These are phyloP conservation scores for Acer negundo DNA, from an alignment of 345 rosid species.

Conservation along the genomic window DNA sequence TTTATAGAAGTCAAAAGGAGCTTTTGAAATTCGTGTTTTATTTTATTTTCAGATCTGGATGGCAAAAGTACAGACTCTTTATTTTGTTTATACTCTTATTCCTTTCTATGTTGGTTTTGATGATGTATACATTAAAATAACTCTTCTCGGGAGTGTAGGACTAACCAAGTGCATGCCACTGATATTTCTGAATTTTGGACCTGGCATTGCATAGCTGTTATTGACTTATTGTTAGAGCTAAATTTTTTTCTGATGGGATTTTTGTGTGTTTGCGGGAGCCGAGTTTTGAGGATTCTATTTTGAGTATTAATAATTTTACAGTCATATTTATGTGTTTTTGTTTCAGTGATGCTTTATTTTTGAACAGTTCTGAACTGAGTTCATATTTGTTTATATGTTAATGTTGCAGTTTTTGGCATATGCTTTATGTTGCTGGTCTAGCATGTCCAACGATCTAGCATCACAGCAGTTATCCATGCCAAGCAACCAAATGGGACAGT, in stretches of 20 bases:
- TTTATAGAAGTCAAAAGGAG: too few species aligned
- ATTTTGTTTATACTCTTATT: not conserved
- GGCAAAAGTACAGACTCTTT: not conserved
- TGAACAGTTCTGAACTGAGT: not conserved
- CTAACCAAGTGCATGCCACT: too few species aligned
- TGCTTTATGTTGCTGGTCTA: conserved; percentile 25
- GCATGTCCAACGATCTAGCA: conserved; percentile 57
- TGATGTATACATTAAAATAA: too few species aligned
- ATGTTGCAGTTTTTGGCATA: conserved; percentile 27
- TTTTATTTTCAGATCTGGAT: not conserved
- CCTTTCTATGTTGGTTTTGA: not conserved
- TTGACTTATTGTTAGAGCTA: not conserved
- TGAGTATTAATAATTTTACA: not conserved
- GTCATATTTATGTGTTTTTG: not conserved
- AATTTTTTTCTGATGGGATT: not conserved
- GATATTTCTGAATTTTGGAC: not conserved
- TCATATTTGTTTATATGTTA: conserved; percentile 9
- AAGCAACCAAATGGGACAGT: conserved; percentile 43
- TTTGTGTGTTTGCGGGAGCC: not conserved
- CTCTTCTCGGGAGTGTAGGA: too few species aligned
- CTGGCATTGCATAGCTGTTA: not conserved
- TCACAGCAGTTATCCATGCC: conserved; percentile 45
- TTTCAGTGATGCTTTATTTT: not conserved
- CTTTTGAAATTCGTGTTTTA: not conserved
- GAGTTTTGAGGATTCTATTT: not conserved